phyloP scores from a whole-genome alignment of 2,329 filamentous ascomycete genomes.

The Mariannaea sp. region DNA sequence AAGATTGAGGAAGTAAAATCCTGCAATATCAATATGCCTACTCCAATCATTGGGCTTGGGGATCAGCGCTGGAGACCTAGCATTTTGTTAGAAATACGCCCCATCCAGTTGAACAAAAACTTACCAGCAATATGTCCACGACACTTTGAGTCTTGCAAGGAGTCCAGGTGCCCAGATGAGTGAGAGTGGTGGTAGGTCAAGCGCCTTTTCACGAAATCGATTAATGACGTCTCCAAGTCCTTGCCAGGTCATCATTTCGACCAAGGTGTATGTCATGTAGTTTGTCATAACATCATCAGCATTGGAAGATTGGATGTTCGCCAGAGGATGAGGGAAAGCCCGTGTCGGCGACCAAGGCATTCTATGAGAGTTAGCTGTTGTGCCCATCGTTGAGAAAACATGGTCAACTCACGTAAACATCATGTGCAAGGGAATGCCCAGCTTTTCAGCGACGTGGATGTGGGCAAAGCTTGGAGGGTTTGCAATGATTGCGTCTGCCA shows the following conservation, averaged over 20 bases:
- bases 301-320: slow-evolving; percentile 78
- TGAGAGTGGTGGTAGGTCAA: slow-evolving; percentile 78
- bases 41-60: slow-evolving; percentile 80
- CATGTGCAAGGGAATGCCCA: slow-evolving; percentile 76
- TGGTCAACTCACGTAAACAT: slow-evolving; percentile 80
- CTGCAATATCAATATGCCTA: slow-evolving; percentile 71
- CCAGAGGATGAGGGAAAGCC: slow-evolving; percentile 83
- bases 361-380: slow-evolving; percentile 65
- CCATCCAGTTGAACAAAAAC: slow-evolving; percentile 8
- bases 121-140: slow-evolving; percentile 88
- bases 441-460: slow-evolving; percentile 74
- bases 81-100: slow-evolving; percentile 3
- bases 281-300: slow-evolving; percentile 79
- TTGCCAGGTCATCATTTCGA: slow-evolving; percentile 94
- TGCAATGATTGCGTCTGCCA: slow-evolving; percentile 81
- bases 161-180: slow-evolving; percentile 83
- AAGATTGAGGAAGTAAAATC: slow-evolving; percentile 76
- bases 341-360: slow-evolving; percentile 92
- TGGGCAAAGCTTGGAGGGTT: slow-evolving; percentile 80
- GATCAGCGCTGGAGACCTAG: slow-evolving; percentile 73
- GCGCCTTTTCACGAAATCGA: slow-evolving; percentile 73
- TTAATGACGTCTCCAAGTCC: slow-evolving; percentile 92
- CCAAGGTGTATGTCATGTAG: slow-evolving; percentile 80
- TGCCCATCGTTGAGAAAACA: slow-evolving; percentile 49
- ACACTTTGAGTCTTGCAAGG: slow-evolving; percentile 74